Conservation (phyloP, 805 yeast species). For the Candida odintsovae region DNA sequence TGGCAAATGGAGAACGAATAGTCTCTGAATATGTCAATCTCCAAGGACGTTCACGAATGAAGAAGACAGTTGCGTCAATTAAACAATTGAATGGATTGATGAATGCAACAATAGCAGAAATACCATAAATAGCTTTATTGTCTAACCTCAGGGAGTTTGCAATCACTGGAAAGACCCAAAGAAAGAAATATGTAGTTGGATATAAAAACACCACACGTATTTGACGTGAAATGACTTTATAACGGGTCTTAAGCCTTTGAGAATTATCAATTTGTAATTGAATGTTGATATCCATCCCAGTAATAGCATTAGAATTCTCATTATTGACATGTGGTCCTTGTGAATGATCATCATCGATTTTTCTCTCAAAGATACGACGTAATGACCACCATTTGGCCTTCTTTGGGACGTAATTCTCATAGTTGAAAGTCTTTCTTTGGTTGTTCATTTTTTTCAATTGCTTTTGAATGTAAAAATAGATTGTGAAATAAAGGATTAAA, state of each 20-base stretch:
- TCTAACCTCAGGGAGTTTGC: conserved; percentile 49
- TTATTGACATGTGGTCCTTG: neutral
- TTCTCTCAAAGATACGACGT: neutral
- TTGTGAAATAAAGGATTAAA: conserved; percentile 56
- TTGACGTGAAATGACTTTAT: conserved; percentile 66
- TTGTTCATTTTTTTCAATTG: conserved; percentile 31
- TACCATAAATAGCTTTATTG: conserved; percentile 54
- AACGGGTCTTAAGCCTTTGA: conserved; percentile 49
- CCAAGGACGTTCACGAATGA: conserved; percentile 81
- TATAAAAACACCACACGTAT: conserved; percentile 76
- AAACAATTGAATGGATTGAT: conserved; percentile 78
- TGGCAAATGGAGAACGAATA: conserved; percentile 17
- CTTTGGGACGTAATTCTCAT: neutral
- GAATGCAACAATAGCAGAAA: conserved; percentile 62
- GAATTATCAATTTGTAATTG: conserved; percentile 24
- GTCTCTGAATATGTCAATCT: conserved; percentile 30
- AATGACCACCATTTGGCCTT: conserved; percentile 5
- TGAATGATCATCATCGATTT: neutral
- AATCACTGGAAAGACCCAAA: conserved; percentile 80
- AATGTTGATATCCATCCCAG: conserved; percentile 11
- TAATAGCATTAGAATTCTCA: conserved; percentile 1
- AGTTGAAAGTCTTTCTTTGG: conserved; percentile 4
- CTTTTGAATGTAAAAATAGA: conserved; percentile 64
- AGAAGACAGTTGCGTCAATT: conserved; percentile 70
- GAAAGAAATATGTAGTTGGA: conserved; percentile 72